Base-by-base conservation (phyloP, 345 rosid genomes). In the Orychophragmus violaceus region DNA sequence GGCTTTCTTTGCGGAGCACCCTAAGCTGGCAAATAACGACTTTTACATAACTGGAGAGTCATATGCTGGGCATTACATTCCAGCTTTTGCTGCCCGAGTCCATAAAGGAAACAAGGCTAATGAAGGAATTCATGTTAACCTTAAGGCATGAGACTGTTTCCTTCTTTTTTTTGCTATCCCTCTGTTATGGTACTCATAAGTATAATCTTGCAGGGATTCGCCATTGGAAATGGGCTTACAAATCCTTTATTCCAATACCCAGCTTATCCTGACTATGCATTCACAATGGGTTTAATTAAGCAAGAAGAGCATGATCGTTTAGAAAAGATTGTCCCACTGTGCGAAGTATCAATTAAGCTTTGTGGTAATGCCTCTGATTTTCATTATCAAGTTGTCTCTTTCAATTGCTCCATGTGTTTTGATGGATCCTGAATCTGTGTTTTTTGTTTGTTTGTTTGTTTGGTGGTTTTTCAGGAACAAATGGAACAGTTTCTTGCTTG, bases 41-140 rank as follows among this genome's bases (percentile, higher is more conserved):
- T 95, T 95, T 62, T 95, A 76, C 78, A 89, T 95, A 41, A 95
- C 99, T 11, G 99, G 97, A 58, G 99, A 95, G 78, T 95, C 99
- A 66, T 95, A 91, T 78, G 97, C 97, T 75, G 99, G 99, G 64
- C 99, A 95, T 81, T 95, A 95, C 58, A 95, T 95, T 71, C 99
- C 97, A 17, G 97, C 99, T 63, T 81, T 95, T 80, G 99, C 99
- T 76, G 64, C 95, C 61, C 85, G 97, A 46, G 85, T 95, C 74
- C 90, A 91, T 81, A 70, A 1, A 70, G 99, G 95, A 77, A 95
- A 95, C 84, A 89, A 91, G 78, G 96, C 89, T 78, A 81, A 86
- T 37, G 93, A 87, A 60, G 99, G 99, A 52, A 74, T 84, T 66
- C 96, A 84, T 61, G 66, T 95, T 70, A 89, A 95, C 70, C 84